phyloP scores from a whole-genome alignment of 257 asterid species.

The Primulina eburnea region DNA sequence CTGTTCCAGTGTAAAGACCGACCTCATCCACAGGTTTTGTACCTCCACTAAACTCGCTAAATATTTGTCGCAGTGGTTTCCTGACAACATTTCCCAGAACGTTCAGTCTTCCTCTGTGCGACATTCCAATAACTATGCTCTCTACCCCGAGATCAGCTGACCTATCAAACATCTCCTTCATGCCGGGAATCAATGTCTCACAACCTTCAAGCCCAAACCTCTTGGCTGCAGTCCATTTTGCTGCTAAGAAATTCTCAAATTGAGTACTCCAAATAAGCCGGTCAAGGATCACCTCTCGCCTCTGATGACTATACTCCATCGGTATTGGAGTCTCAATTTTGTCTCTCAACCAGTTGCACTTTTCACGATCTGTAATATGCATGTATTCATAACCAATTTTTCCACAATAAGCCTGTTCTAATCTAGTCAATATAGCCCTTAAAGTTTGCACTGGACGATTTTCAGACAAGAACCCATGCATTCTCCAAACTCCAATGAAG shows the following conservation, averaged over 20 bases:
- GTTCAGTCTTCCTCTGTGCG: conserved; percentile 90
- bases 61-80: conserved; percentile 83
- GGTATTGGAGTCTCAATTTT: conserved; percentile 85
- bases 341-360: conserved; percentile 97
- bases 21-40: conserved; percentile 79
- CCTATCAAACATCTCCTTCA: conserved; percentile 98
- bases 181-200: conserved; percentile 96
- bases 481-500: conserved; percentile 92
- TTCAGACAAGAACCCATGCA: conserved; percentile 92
- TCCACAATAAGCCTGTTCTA: conserved; percentile 97
- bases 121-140: conserved; percentile 94
- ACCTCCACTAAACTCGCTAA: conserved; percentile 89
- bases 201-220: conserved; percentile 97
- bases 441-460: conserved; percentile 95
- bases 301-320: conserved; percentile 53
- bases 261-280: conserved; percentile 87
- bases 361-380: conserved; percentile 93
- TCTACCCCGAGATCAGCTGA: conserved; percentile 94
- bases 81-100: conserved; percentile 87
- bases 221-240: conserved; percentile 95
- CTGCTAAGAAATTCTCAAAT: conserved; percentile 91
- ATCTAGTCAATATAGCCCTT: conserved; percentile 77
- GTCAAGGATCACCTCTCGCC: conserved; percentile 90
- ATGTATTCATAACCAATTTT: conserved; percentile 87
- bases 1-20: conserved; percentile 90